Percentiles rank a stretch among this genome's conserved stretches.
Evolutionary conservation across 75 land plant genomes (phyloP).

Genomic region (Selaginella tamariscina): DNA sequence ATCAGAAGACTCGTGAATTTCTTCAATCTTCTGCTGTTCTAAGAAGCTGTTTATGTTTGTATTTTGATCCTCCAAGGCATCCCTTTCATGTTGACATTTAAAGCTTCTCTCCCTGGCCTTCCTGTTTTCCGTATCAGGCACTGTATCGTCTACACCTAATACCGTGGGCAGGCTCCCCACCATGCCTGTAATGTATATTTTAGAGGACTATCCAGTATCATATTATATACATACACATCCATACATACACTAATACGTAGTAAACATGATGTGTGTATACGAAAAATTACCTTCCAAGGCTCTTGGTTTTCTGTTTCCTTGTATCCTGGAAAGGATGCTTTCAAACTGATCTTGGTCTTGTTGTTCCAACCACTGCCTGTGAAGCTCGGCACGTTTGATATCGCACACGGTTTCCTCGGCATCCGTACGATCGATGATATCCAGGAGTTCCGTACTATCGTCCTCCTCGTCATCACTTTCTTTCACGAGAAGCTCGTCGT

Average conservation of each 20-base stretch:
- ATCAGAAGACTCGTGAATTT: not conserved
- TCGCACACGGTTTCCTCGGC: slow-evolving; percentile 39
- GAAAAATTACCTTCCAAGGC: slow-evolving; percentile 12
- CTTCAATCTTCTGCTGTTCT: not conserved
- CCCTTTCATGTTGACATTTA: not conserved
- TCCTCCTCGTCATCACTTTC: not conserved
- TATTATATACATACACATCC: too few species aligned
- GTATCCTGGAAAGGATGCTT: slow-evolving; percentile 35
- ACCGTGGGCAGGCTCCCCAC: slow-evolving; percentile 21
- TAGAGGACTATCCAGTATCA: too few species aligned
- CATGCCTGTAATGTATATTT: too few species aligned
- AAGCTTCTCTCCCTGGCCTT: not conserved
- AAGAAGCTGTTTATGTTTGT: not conserved
- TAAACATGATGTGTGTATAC: too few species aligned
- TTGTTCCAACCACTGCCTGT: slow-evolving; percentile 78
- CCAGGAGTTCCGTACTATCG: not conserved
- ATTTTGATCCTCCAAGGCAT: not conserved
- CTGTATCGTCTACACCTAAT: slow-evolving; percentile 36
- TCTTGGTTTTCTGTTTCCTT: slow-evolving; percentile 40
- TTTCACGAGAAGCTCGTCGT: not conserved
- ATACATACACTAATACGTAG: too few species aligned
- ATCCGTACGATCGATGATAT: slow-evolving; percentile 11
- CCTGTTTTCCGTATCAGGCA: not conserved
- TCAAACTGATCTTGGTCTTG: slow-evolving; percentile 17
- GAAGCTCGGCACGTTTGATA: slow-evolving; percentile 58